Percentiles rank a stretch among this genome's conserved stretches.
Evolutionary conservation across 2,329 filamentous ascomycete genomes (phyloP).

Genomic region (Lachnellula suecica): DNA sequence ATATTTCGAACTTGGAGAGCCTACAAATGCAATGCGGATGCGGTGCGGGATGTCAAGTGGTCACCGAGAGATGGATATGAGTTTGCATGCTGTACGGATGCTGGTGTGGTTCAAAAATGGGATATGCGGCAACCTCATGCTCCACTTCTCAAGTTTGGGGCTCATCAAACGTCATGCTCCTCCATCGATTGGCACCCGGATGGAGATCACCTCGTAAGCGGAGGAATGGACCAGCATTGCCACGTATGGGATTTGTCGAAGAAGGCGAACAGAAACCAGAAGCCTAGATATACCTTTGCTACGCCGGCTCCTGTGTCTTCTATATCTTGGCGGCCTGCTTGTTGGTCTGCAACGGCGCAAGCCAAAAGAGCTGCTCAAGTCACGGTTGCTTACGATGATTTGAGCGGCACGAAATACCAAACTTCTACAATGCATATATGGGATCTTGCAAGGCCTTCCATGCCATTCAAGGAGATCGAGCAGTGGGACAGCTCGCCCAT

Average conservation of each 20-base stretch:
- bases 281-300: conserved; percentile 60
- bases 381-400: conserved; percentile 61
- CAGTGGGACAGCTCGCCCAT: conserved; percentile 57
- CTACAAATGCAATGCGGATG: conserved; percentile 48
- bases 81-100: conserved; percentile 64
- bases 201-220: conserved; percentile 64
- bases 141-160: conserved; percentile 58
- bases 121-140: conserved; percentile 55
- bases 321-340: conserved; percentile 62
- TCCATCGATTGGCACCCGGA: conserved; percentile 68
- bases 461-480: conserved; percentile 67
- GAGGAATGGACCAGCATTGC: conserved; percentile 59
- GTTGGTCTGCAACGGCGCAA: conserved; percentile 64
- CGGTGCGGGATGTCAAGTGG: conserved; percentile 64
- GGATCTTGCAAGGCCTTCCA: conserved; percentile 65
- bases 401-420: conserved; percentile 51
- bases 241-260: conserved; percentile 68
- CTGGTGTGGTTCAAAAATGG: conserved; percentile 63
- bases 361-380: conserved; percentile 60
- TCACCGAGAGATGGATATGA: conserved; percentile 59
- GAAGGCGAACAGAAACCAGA: conserved; percentile 61
- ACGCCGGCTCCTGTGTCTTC: conserved; percentile 59
- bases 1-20: conserved; percentile 38
- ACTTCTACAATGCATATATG: conserved; percentile 63
- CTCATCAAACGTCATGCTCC: conserved; percentile 59